These are phyloP conservation scores for Collariella sp. DNA, from an alignment of 495 filamentous ascomycete species.

Conservation along the genomic window DNA sequence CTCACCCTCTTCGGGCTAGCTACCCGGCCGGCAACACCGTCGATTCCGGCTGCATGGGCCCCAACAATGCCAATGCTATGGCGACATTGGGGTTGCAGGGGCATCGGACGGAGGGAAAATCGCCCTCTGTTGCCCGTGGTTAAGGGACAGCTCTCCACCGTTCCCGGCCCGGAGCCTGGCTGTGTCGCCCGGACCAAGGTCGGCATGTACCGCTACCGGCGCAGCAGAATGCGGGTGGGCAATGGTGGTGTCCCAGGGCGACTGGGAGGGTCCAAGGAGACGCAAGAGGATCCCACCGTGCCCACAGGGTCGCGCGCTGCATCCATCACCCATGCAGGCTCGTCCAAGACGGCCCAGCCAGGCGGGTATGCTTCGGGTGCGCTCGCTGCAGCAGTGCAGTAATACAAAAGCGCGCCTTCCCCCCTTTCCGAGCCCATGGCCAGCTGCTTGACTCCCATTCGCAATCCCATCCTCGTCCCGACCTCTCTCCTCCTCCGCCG, in stretches of 20 bases:
- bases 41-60: constrained; percentile 2
- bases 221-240: neutral
- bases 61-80: too few species aligned
- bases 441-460: neutral
- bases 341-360: neutral
- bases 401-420: constrained; percentile 5
- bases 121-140: neutral
- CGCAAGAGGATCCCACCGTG: too few species aligned
- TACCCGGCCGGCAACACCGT: neutral
- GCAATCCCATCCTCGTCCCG: neutral
- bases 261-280: too few species aligned
- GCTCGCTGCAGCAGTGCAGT: neutral
- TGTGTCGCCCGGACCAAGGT: neutral
- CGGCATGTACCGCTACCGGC: constrained; percentile 6
- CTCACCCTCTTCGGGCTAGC: too few species aligned
- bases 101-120: constrained; percentile 13
- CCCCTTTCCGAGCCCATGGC: neutral
- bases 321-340: neutral
- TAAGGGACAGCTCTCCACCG: neutral
- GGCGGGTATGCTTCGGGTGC: neutral
- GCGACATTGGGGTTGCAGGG: constrained; percentile 2
- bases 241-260: too few species aligned
- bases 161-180: neutral
- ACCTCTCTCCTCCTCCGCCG: neutral
- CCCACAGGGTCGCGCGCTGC: neutral